Percentiles rank a stretch among this genome's conserved stretches.
Conservation (phyloP, 768 basidiomycete species). For the Xerocomus spinulosus region DNA sequence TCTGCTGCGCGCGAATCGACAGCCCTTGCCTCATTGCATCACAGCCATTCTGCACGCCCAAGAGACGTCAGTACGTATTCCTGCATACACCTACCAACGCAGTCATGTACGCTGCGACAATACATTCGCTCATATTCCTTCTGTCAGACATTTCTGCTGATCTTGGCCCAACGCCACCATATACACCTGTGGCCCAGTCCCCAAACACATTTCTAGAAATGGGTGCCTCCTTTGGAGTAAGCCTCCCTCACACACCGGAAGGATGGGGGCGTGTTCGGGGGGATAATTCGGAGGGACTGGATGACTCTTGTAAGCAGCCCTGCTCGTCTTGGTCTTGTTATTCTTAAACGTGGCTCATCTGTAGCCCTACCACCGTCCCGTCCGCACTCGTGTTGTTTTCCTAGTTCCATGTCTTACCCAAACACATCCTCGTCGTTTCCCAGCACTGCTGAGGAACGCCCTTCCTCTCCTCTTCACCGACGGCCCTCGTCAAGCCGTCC, state of each 20-base stretch:
- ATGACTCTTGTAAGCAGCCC: not conserved
- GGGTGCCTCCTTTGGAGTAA: not conserved
- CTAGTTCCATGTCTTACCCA: too few species aligned
- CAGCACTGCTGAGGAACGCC: slow-evolving; percentile 25
- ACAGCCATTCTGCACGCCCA: slow-evolving; percentile 5
- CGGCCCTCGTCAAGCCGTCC: not conserved
- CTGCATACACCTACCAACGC: not conserved
- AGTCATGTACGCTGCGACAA: not conserved
- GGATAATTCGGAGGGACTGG: slow-evolving; percentile 5
- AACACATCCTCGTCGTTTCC: too few species aligned
- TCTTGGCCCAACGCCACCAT: slow-evolving; percentile 27
- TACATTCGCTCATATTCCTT: not conserved
- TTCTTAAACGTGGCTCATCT: not conserved
- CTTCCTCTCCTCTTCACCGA: not conserved
- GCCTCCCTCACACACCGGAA: slow-evolving; percentile 17
- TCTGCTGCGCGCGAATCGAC: not conserved
- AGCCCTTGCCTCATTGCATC: slow-evolving; percentile 2
- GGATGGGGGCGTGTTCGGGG: slow-evolving; percentile 16
- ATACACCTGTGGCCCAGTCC: slow-evolving; percentile 5
- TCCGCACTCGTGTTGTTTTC: not conserved
- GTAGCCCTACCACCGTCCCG: not conserved
- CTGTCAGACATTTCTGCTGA: slow-evolving; percentile 4
- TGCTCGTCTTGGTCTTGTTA: not conserved
- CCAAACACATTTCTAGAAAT: not conserved
- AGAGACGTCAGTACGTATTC: slow-evolving; percentile 1